Evolutionary conservation across 805 yeast species (phyloP).

Genomic region (Hanseniaspora occidentalis): DNA sequence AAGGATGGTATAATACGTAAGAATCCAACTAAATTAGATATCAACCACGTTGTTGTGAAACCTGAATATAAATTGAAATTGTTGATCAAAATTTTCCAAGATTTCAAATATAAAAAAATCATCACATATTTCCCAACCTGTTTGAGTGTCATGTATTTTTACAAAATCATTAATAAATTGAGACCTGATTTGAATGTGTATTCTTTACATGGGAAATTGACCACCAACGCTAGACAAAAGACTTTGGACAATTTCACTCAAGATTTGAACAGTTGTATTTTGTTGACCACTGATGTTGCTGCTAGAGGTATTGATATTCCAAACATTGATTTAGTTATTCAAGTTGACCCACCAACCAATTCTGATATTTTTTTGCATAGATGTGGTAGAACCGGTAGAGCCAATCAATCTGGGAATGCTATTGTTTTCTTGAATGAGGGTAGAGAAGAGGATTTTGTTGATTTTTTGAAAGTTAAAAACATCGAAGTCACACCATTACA

Average conservation of each 20-base stretch:
- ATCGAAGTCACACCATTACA: conserved; percentile 36
- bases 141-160: conserved; percentile 66
- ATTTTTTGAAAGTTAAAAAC: conserved; percentile 63
- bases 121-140: conserved; percentile 93
- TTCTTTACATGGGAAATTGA: conserved; percentile 84
- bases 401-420: conserved; percentile 73
- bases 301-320: conserved; percentile 95
- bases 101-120: conserved; percentile 55
- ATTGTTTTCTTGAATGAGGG: conserved; percentile 60
- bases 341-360: conserved; percentile 88
- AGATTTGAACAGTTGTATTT: conserved; percentile 32
- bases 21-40: conserved; percentile 51
- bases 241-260: conserved; percentile 53
- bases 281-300: conserved; percentile 95
- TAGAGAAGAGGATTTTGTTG: conserved; percentile 70
- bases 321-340: conserved; percentile 88
- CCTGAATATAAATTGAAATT: conserved; percentile 51
- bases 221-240: conserved; percentile 65
- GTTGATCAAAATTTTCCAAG: conserved; percentile 39
- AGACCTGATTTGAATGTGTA: conserved; percentile 31
- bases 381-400: conserved; percentile 92
- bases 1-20: conserved; percentile 16
- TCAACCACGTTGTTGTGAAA: conserved; percentile 46
- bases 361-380: conserved; percentile 87
- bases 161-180: conserved; percentile 33